phyloP scores from a whole-genome alignment of 176 grass and related monocot genomes.

The Canna indica region DNA sequence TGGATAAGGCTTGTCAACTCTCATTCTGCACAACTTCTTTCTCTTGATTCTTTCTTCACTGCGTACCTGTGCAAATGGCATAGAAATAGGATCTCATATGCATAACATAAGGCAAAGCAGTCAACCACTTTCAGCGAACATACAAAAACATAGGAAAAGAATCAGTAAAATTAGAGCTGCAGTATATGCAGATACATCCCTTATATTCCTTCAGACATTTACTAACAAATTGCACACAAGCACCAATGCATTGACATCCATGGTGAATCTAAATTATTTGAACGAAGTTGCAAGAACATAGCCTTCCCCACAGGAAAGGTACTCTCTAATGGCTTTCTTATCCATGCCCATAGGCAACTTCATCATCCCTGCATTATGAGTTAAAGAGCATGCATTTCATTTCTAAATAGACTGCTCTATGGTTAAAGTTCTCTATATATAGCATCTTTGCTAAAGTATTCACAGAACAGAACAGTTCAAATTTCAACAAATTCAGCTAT shows the following conservation, averaged over 20 bases:
- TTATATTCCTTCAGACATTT: too few species aligned
- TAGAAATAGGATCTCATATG: constrained; percentile 3
- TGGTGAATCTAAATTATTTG: background rate
- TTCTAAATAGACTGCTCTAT: background rate
- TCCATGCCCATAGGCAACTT: background rate
- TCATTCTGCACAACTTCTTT: constrained; percentile 49
- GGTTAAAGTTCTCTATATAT: background rate
- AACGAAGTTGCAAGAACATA: background rate
- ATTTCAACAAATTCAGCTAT: too few species aligned
- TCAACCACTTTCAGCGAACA: background rate
- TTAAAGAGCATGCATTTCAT: background rate
- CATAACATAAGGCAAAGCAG: background rate
- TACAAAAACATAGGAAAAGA: too few species aligned
- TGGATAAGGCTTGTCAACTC: constrained; percentile 28
- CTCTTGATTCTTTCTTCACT: constrained; percentile 73
- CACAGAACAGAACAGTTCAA: too few species aligned
- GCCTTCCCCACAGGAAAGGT: background rate
- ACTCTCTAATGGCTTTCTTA: background rate
- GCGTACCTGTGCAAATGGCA: constrained; percentile 38
- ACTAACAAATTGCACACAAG: too few species aligned
- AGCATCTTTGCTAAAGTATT: too few species aligned
- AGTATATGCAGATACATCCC: too few species aligned
- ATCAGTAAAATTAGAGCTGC: too few species aligned
- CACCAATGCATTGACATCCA: background rate
- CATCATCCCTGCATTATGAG: background rate